Evolutionary conservation across 1,284 basidiomycete genomes (phyloP).

Genomic region (Rhodotorula sp.): DNA sequence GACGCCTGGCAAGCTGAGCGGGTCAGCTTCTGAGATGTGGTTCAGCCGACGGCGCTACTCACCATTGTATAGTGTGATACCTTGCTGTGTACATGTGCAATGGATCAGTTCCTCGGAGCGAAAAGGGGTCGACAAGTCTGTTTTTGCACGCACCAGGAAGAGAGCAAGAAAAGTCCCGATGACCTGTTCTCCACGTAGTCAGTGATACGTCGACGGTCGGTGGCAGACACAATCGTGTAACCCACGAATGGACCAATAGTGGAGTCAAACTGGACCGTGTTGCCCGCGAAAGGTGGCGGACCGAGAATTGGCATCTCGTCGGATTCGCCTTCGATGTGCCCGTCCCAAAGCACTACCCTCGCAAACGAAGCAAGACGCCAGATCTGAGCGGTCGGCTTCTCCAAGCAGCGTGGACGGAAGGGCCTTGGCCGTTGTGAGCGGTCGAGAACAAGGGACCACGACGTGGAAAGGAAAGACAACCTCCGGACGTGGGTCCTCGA

Average conservation of each 20-base stretch:
- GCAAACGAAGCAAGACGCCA: no score
- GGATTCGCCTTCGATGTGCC: no score
- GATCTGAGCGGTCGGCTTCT: no score
- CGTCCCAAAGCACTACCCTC: no score
- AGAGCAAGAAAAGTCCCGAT: slow-evolving; percentile 19
- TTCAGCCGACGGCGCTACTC: neutral
- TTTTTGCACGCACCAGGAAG: slow-evolving; percentile 7
- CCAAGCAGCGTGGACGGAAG: no score
- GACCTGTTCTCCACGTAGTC: neutral
- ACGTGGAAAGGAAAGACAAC: no score
- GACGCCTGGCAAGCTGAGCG: neutral
- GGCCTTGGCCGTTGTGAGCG: no score
- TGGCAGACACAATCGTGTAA: neutral
- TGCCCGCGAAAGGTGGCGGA: neutral
- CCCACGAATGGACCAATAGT: slow-evolving; percentile 4
- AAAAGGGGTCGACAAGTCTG: neutral
- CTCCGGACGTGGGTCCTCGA: no score
- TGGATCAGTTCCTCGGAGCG: neutral
- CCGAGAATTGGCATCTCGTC: neutral
- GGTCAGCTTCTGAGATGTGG: neutral
- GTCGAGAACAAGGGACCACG: no score
- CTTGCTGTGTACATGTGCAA: slow-evolving; percentile 9
- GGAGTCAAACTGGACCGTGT: neutral
- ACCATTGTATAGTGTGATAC: slow-evolving; percentile 21
- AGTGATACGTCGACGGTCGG: neutral